Evolutionary conservation across 108 stramenopile genomes (phyloP).

Genomic region (Ochromonas danica): DNA sequence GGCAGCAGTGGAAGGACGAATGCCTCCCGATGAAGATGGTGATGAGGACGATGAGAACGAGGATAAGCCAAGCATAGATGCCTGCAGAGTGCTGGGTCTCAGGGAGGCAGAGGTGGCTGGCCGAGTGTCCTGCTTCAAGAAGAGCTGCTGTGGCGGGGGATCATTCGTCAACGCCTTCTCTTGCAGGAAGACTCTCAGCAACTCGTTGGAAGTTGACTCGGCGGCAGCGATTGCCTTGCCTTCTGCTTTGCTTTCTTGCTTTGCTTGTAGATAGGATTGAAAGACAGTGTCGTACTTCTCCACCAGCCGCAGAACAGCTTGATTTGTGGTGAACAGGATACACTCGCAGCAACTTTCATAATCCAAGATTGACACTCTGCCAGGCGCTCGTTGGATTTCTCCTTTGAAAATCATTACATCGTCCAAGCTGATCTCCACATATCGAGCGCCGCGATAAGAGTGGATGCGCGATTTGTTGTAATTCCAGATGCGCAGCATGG

Average conservation of each 20-base stretch:
- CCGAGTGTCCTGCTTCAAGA: neutral
- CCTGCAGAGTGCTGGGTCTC: neutral
- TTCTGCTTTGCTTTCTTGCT: neutral
- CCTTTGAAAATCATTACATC: slow-evolving; percentile 41
- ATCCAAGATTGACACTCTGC: neutral
- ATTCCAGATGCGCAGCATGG: slow-evolving; percentile 51
- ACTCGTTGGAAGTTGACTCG: neutral
- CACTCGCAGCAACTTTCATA: slow-evolving; percentile 38
- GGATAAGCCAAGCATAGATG: too few relatives aligned
- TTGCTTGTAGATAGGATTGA: neutral
- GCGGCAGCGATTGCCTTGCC: neutral
- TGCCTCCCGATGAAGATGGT: neutral
- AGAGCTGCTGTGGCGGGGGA: neutral
- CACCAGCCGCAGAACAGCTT: slow-evolving; percentile 34
- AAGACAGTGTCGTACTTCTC: slow-evolving; percentile 35
- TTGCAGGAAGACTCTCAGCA: neutral
- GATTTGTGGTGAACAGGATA: slow-evolving; percentile 45
- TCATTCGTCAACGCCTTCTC: too few relatives aligned
- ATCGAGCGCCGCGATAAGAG: slow-evolving; percentile 43
- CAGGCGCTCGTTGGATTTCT: slow-evolving; percentile 40
- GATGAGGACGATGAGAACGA: too few relatives aligned
- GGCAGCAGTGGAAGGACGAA: neutral
- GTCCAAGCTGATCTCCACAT: slow-evolving; percentile 45
- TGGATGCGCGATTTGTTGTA: slow-evolving; percentile 52
- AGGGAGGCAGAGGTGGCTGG: neutral